These are phyloP conservation scores for Jatropha podagrica DNA, from an alignment of 441 rosid genomes.

Conservation along the genomic window DNA sequence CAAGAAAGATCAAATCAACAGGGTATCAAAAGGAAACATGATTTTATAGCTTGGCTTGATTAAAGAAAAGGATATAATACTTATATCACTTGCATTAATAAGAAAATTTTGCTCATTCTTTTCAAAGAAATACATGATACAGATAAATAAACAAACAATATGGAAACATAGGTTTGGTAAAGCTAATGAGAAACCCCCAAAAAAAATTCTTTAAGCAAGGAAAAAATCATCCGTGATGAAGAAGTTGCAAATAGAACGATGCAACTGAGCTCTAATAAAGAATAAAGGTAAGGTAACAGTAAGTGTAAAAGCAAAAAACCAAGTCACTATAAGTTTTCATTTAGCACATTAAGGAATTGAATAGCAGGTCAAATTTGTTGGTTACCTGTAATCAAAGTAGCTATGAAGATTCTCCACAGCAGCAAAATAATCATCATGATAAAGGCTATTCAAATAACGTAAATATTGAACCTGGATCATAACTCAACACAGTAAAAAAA, in stretches of 20 bases:
- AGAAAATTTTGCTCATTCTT: background rate
- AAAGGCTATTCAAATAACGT: conserved; percentile 81
- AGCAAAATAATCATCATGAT: conserved; percentile 86
- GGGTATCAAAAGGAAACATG: background rate
- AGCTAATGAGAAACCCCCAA: background rate
- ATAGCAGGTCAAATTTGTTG: conserved; percentile 15
- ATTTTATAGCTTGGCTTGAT: background rate
- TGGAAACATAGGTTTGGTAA: background rate
- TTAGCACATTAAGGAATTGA: conserved; percentile 1
- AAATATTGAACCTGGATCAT: conserved; percentile 84
- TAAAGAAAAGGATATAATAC: background rate
- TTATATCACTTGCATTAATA: background rate
- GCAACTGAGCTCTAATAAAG: background rate
- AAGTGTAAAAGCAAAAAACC: background rate
- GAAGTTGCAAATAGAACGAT: background rate
- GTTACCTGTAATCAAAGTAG: conserved; percentile 94
- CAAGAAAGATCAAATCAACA: background rate
- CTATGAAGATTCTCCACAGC: conserved; percentile 91
- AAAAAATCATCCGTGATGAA: background rate
- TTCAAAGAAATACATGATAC: background rate
- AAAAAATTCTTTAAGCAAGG: background rate
- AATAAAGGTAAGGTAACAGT: background rate
- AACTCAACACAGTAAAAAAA: conserved; percentile 20
- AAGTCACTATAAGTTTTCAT: conserved; percentile 9
- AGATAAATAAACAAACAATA: background rate